These are phyloP conservation scores for Calycina marina DNA, from an alignment of 2,329 filamentous ascomycete species.

Conservation along the genomic window DNA sequence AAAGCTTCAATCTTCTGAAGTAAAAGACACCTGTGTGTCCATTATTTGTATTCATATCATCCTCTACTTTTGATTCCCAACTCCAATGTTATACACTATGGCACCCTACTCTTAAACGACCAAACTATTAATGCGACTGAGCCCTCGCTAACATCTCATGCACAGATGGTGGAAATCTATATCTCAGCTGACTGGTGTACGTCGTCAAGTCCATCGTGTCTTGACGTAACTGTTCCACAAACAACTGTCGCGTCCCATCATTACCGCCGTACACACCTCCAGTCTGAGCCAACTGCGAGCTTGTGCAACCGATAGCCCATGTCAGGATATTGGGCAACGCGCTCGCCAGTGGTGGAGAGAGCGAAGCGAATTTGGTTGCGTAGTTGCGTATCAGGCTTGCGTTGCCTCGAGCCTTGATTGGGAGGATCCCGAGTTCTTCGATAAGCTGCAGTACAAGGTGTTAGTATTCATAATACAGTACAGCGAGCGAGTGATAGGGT, in stretches of 20 bases:
- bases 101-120: no score
- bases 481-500: neutral
- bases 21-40: no score
- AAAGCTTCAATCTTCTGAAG: no score
- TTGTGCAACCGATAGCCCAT: conserved; percentile 78
- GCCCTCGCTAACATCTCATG: conserved; percentile 80
- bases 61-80: neutral
- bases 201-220: conserved; percentile 84
- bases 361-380: conserved; percentile 65
- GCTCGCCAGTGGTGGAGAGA: conserved; percentile 69
- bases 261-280: conserved; percentile 62
- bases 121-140: conserved; percentile 16
- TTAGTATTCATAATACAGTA: conserved; percentile 11
- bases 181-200: conserved; percentile 84
- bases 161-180: conserved; percentile 72
- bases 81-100: no score
- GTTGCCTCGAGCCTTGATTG: conserved; percentile 60
- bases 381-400: conserved; percentile 64
- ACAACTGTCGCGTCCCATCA: conserved; percentile 44
- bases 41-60: no score
- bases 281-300: conserved; percentile 58
- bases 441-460: conserved; percentile 43
- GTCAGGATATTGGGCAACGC: conserved; percentile 85
- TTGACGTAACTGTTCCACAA: conserved; percentile 59
- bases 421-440: conserved; percentile 60